Conservation (phyloP, 805 yeast species). For the Debaryomyces prosopidis region DNA sequence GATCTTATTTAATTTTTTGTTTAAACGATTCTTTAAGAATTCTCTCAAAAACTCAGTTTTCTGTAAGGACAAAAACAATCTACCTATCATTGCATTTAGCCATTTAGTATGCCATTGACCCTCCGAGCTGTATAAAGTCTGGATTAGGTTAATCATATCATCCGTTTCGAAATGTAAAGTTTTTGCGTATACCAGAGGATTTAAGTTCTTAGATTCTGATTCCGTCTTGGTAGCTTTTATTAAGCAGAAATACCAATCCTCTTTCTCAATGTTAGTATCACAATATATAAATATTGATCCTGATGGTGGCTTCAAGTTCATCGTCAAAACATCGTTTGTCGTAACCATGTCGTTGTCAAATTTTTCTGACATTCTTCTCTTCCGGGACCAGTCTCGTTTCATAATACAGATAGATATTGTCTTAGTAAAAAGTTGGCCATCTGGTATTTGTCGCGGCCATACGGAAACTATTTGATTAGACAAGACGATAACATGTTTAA, state of each 20-base stretch:
- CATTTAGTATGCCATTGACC: slow-evolving; percentile 83
- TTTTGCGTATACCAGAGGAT: slow-evolving; percentile 65
- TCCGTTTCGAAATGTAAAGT: slow-evolving; percentile 71
- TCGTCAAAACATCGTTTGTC: slow-evolving; percentile 24
- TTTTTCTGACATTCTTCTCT: slow-evolving; percentile 19
- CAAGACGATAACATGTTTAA: slow-evolving; percentile 77
- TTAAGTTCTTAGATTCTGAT: slow-evolving; percentile 14
- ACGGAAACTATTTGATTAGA: slow-evolving; percentile 68
- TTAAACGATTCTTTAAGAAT: slow-evolving; percentile 57
- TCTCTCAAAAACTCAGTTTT: slow-evolving; percentile 66
- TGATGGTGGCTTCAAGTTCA: slow-evolving; percentile 30
- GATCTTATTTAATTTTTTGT: slow-evolving; percentile 72
- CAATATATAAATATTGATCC: slow-evolving; percentile 63
- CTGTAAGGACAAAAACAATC: slow-evolving; percentile 76
- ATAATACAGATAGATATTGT: slow-evolving; percentile 76
- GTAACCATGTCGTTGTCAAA: slow-evolving; percentile 19
- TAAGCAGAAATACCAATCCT: slow-evolving; percentile 89
- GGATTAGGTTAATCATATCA: slow-evolving; percentile 73
- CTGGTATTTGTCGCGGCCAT: slow-evolving; percentile 81
- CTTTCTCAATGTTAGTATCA: slow-evolving; percentile 80
- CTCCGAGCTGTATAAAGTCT: slow-evolving; percentile 76
- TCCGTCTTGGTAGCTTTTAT: slow-evolving; percentile 67
- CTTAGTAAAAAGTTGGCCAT: slow-evolving; percentile 79
- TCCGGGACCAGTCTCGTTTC: slow-evolving; percentile 41
- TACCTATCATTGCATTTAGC: slow-evolving; percentile 86